Conservation (phyloP, 495 filamentous ascomycete species). For the Trichocladium antarcticum region DNA sequence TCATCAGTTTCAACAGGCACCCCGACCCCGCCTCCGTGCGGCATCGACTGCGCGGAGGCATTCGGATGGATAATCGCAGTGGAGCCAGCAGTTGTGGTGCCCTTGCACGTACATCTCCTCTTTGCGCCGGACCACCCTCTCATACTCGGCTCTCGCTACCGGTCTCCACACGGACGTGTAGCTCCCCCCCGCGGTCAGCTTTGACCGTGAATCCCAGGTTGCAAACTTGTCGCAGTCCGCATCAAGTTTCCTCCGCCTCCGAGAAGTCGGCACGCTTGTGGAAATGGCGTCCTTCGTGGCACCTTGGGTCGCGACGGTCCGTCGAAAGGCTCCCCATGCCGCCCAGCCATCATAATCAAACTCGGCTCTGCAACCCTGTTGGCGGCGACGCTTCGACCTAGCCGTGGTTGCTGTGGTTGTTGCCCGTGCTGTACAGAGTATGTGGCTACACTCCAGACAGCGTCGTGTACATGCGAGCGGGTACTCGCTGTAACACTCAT, state of each 20-base stretch:
- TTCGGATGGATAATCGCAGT: slow-evolving; percentile 38
- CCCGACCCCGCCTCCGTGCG: slow-evolving; percentile 7
- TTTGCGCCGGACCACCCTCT: slow-evolving; percentile 9
- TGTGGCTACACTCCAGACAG: slow-evolving; percentile 36
- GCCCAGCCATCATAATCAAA: slow-evolving; percentile 38
- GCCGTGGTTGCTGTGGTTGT: neutral
- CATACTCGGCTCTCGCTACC: neutral
- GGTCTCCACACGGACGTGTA: neutral
- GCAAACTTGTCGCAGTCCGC: neutral
- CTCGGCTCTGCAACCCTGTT: slow-evolving; percentile 17
- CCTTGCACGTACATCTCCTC: slow-evolving; percentile 19
- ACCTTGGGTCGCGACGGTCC: neutral
- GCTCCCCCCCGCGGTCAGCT: too few species aligned
- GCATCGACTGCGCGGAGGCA: slow-evolving; percentile 23
- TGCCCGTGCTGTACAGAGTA: slow-evolving; percentile 23
- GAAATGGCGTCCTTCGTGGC: too few species aligned
- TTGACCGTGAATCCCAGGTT: neutral
- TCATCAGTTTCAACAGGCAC: neutral
- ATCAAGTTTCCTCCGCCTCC: neutral
- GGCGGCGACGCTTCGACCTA: too few species aligned
- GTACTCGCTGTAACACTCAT: slow-evolving; percentile 30
- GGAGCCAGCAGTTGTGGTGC: slow-evolving; percentile 28
- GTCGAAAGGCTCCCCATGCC: slow-evolving; percentile 26
- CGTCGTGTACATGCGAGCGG: slow-evolving; percentile 34
- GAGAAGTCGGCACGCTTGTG: neutral